A percentile compares a stretch with the other conserved stretches of the same genome.
Conservation (phyloP, 106 monocot species). For the Platanthera guangdongensis region DNA sequence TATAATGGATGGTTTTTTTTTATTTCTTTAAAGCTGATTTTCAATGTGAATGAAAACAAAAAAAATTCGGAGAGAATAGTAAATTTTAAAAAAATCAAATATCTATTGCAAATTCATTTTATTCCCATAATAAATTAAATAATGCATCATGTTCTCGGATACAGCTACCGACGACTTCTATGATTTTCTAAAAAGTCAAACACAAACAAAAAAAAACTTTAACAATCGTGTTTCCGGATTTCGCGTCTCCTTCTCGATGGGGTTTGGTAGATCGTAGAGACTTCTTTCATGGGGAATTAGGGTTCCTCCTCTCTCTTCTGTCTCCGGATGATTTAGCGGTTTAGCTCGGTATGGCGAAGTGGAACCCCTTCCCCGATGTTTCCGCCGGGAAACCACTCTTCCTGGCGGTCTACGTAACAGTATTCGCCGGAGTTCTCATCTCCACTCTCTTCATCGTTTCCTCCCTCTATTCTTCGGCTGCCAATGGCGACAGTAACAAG, state of each 20-base stretch:
- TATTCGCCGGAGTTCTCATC: slow-evolving; percentile 14
- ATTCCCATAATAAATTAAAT: no score
- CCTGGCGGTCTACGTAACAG: slow-evolving; percentile 5
- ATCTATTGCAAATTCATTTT: no score
- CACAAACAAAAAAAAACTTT: no score
- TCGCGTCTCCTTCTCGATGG: not conserved
- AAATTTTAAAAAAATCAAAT: no score
- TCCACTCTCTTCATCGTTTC: slow-evolving; percentile 39
- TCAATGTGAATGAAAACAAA: no score
- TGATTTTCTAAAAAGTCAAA: no score
- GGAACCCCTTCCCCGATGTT: slow-evolving; percentile 8
- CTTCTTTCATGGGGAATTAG: not conserved
- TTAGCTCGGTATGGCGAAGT: slow-evolving; percentile 12
- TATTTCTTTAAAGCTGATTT: no score
- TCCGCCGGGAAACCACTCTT: slow-evolving; percentile 47
- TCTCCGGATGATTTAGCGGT: not conserved
- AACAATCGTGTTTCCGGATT: no score
- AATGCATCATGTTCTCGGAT: no score
- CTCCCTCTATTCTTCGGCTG: slow-evolving; percentile 23
- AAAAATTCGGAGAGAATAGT: no score
- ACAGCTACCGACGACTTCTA: no score
- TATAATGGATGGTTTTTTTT: no score
- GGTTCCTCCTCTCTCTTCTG: not conserved
- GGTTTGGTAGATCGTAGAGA: not conserved
- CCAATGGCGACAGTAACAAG: slow-evolving; percentile 5